Evolutionary conservation across 2,329 filamentous ascomycete species (phyloP).

Genomic region (Aspergillus neoniger): DNA sequence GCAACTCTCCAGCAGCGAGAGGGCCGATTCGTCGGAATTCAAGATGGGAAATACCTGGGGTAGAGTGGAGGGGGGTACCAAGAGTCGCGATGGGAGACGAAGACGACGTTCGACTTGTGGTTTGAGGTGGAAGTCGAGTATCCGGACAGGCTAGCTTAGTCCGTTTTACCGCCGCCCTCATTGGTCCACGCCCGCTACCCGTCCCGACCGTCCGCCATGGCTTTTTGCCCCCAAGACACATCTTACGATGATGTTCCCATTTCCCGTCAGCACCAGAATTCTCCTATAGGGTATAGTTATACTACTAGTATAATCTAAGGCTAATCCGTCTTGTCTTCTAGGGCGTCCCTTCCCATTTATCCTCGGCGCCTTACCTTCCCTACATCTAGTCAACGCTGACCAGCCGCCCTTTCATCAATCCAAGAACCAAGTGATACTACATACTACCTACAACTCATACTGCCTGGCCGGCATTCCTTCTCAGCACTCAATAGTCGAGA

Average conservation of each 20-base stretch:
- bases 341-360: not conserved
- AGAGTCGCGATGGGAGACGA: slow-evolving; percentile 34
- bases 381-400: not conserved
- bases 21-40: slow-evolving; percentile 28
- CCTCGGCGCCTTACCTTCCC: not conserved
- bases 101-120: slow-evolving; percentile 37
- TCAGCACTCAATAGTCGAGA: not conserved
- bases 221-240: slow-evolving; percentile 19
- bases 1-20: slow-evolving; percentile 20
- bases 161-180: slow-evolving; percentile 36
- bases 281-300: too few relatives aligned
- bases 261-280: not conserved
- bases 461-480: not conserved
- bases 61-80: slow-evolving; percentile 32
- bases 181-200: slow-evolving; percentile 32
- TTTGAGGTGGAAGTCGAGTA: slow-evolving; percentile 45
- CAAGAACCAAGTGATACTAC: too few relatives aligned
- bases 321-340: too few relatives aligned
- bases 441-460: not conserved
- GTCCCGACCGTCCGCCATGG: slow-evolving; percentile 16
- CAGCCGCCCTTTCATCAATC: not conserved
- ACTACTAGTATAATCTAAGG: too few relatives aligned
- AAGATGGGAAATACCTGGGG: slow-evolving; percentile 26
- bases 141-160: slow-evolving; percentile 38
- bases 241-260: slow-evolving; percentile 17